Percentiles rank a stretch among this genome's conserved stretches.
These are phyloP conservation scores for Ceriops tagal DNA, from an alignment of 345 rosid species.

Conservation along the genomic window DNA sequence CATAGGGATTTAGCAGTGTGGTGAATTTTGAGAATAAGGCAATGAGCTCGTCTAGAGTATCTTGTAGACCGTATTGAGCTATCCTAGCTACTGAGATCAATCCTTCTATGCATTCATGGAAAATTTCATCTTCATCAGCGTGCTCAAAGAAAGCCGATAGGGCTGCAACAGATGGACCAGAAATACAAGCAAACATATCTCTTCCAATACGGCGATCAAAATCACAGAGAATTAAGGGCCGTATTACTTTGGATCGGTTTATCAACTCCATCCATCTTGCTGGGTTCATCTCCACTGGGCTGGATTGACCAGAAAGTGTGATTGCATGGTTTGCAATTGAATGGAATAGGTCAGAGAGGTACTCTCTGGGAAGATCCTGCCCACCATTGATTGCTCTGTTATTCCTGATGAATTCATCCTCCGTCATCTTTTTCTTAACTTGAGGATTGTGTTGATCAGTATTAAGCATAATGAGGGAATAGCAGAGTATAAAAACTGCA, in stretches of 20 bases:
- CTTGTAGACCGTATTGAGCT: conserved; percentile 73
- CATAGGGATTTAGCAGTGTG: conserved; percentile 76
- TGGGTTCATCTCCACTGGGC: conserved; percentile 61
- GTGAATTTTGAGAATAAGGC: conserved; percentile 86
- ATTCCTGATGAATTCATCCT: conserved; percentile 87
- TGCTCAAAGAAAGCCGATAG: conserved; percentile 84
- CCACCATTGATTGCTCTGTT: conserved; percentile 82
- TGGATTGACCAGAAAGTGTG: conserved; percentile 45
- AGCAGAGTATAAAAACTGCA: conserved; percentile 65
- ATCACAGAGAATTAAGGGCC: conserved; percentile 47
- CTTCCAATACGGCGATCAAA: conserved; percentile 70
- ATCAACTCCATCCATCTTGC: conserved; percentile 76
- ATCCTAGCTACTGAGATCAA: conserved; percentile 79
- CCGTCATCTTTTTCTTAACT: conserved; percentile 92
- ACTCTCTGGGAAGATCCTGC: conserved; percentile 86
- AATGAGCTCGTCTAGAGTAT: conserved; percentile 80
- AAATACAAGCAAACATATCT: conserved; percentile 83
- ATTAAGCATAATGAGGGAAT: conserved; percentile 92
- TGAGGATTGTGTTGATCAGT: conserved; percentile 94
- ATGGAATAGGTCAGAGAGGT: conserved; percentile 74
- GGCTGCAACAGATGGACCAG: conserved; percentile 85
- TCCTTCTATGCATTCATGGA: conserved; percentile 86
- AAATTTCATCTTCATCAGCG: conserved; percentile 80
- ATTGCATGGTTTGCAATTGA: conserved; percentile 66
- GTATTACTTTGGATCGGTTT: conserved; percentile 44